A percentile compares a stretch with the other conserved stretches of the same genome.
Evolutionary conservation across 768 basidiomycete genomes (phyloP).

Genomic region (Xerocomellus chrysenteron): DNA sequence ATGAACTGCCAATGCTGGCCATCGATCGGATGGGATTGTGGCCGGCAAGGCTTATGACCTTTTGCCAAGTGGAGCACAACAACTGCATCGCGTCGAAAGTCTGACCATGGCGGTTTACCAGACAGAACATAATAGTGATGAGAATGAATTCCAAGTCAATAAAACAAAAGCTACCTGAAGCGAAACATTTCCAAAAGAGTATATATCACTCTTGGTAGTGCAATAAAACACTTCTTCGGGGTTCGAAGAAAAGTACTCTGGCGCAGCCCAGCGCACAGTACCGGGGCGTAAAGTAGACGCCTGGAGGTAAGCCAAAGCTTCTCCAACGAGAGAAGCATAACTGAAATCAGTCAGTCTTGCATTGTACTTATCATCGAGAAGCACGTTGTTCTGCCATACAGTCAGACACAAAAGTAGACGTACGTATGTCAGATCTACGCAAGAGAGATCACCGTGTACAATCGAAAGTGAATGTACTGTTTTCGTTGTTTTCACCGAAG

Average conservation of each 20-base stretch:
- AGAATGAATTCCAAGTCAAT: neutral
- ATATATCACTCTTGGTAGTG: conserved; percentile 10
- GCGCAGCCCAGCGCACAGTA: conserved; percentile 7
- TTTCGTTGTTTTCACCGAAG: neutral
- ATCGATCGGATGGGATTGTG: conserved; percentile 4
- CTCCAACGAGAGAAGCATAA: conserved; percentile 6
- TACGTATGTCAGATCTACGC: neutral
- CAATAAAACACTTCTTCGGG: neutral
- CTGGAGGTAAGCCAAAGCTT: conserved; percentile 3
- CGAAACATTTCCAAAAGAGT: conserved; percentile 6
- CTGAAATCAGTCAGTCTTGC: conserved; percentile 8
- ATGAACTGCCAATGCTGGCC: conserved; percentile 9
- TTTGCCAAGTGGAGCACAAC: neutral
- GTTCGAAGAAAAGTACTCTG: conserved; percentile 1
- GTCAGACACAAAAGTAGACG: neutral
- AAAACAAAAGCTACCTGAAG: conserved; percentile 1
- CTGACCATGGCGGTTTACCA: conserved; percentile 5
- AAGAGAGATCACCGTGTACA: conserved; percentile 9
- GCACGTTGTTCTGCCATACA: conserved; percentile 4
- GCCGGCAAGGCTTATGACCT: conserved; percentile 4
- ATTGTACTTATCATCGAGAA: conserved; percentile 1
- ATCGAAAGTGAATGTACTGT: conserved; percentile 6
- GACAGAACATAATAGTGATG: neutral
- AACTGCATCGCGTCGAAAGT: conserved; percentile 1
- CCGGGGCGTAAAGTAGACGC: conserved; percentile 3